Evolutionary conservation across 2,329 filamentous ascomycete genomes (phyloP).

Genomic region (Stagonosporopsis chrysanthemi): DNA sequence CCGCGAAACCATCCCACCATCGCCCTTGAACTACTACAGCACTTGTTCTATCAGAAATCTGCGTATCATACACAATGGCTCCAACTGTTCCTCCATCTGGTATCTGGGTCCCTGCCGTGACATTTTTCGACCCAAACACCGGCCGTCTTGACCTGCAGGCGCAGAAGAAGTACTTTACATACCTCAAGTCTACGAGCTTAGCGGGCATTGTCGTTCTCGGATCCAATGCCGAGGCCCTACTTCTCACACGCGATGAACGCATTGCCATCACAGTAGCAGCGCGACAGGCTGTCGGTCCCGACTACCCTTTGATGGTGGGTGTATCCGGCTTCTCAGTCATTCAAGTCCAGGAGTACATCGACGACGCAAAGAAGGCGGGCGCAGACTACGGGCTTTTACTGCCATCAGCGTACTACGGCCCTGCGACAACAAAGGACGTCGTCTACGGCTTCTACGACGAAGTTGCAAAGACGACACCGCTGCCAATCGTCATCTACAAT

Average conservation of each 20-base stretch:
- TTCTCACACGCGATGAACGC: conserved; percentile 55
- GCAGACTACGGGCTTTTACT: conserved; percentile 55
- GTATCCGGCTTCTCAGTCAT: conserved; percentile 54
- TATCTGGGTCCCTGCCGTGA: conserved; percentile 53
- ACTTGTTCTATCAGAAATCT: neutral
- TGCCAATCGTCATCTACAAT: conserved; percentile 76
- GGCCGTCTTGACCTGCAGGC: conserved; percentile 53
- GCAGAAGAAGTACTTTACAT: conserved; percentile 55
- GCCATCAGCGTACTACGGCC: conserved; percentile 56
- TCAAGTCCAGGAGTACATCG: conserved; percentile 54
- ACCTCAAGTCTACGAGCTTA: conserved; percentile 53
- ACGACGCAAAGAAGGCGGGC: conserved; percentile 52
- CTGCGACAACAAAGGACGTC: conserved; percentile 51
- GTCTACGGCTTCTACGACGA: conserved; percentile 54
- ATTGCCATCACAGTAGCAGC: conserved; percentile 50
- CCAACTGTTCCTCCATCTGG: conserved; percentile 26
- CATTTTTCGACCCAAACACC: conserved; percentile 53
- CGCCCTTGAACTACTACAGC: neutral
- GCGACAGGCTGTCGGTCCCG: conserved; percentile 52
- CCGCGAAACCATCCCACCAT: conserved; percentile 13
- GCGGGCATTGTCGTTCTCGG: conserved; percentile 57
- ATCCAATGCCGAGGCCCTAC: conserved; percentile 57
- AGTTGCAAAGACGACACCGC: conserved; percentile 64
- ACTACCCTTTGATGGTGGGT: conserved; percentile 55
- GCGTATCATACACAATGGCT: conserved; percentile 8